phyloP scores from a whole-genome alignment of 129 eudicot genomes.

The Flaveria linearis region DNA sequence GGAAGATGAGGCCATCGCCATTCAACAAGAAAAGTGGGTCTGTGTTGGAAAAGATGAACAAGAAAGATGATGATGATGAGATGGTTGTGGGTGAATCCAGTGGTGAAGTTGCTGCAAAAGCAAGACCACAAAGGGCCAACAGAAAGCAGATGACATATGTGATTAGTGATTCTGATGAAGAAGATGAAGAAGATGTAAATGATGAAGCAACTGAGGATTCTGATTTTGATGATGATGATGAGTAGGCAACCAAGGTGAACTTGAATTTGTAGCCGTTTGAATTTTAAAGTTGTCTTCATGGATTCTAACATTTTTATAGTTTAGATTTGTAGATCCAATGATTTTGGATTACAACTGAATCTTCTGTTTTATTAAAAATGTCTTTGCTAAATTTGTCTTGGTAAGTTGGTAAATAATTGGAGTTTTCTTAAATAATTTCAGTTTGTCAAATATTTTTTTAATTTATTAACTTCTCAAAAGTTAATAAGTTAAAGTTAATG shows the following conservation, averaged over 20 bases:
- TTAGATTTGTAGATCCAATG: slow-evolving; percentile 7
- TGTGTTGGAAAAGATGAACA: slow-evolving; percentile 46
- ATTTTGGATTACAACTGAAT: background rate
- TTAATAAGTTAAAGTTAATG: too few species aligned
- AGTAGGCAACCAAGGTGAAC: background rate
- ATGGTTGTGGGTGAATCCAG: slow-evolving; percentile 38
- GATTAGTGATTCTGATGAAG: slow-evolving; percentile 63
- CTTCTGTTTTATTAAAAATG: background rate
- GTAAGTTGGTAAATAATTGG: too few species aligned
- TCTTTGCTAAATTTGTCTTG: background rate
- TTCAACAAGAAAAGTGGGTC: slow-evolving; percentile 93
- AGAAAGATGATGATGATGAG: slow-evolving; percentile 25
- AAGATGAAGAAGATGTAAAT: slow-evolving; percentile 27
- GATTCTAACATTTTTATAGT: background rate
- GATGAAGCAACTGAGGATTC: slow-evolving; percentile 39
- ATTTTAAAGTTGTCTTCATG: background rate
- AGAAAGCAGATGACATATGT: slow-evolving; percentile 51
- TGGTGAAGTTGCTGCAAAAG: slow-evolving; percentile 39
- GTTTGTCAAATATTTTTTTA: too few species aligned
- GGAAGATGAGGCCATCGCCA: slow-evolving; percentile 91
- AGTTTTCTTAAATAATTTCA: too few species aligned
- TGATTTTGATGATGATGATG: slow-evolving; percentile 50
- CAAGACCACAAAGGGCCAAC: slow-evolving; percentile 69
- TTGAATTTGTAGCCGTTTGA: slow-evolving; percentile 21
- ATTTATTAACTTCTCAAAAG: too few species aligned